These are phyloP conservation scores for Nakataea oryzae DNA, from an alignment of 2,329 filamentous ascomycete genomes.

Conservation along the genomic window DNA sequence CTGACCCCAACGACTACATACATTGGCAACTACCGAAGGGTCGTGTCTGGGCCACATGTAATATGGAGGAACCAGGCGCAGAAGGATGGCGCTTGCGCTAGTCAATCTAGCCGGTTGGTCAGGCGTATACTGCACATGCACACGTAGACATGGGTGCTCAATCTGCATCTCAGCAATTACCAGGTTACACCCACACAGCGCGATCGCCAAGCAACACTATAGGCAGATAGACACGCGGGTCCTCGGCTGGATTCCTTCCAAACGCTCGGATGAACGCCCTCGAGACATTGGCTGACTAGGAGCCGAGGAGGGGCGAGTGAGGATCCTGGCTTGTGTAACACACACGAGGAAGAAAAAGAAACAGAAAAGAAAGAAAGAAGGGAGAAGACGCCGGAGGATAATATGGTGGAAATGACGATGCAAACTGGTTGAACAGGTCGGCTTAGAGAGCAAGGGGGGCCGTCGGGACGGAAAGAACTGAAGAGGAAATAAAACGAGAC, in stretches of 20 bases:
- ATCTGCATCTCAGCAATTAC: not conserved
- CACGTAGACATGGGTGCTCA: not conserved
- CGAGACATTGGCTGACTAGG: not conserved
- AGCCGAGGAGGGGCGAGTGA: not conserved
- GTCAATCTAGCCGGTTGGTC: not conserved
- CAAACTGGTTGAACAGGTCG: not conserved
- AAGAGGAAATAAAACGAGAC: not conserved
- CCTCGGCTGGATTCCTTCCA: not conserved
- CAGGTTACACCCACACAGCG: not conserved
- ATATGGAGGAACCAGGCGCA: too few relatives aligned
- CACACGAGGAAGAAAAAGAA: too few relatives aligned
- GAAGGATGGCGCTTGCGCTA: too few relatives aligned
- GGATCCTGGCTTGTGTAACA: not conserved
- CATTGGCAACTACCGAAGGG: not conserved
- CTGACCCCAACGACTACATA: not conserved
- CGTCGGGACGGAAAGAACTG: not conserved
- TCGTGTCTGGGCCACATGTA: not conserved
- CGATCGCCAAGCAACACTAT: not conserved
- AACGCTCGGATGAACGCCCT: not conserved
- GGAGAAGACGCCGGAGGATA: not conserved
- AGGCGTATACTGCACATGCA: not conserved
- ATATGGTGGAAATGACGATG: not conserved
- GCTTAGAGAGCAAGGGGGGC: not conserved
- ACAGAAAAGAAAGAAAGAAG: too few relatives aligned
- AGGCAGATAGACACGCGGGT: not conserved